These are phyloP conservation scores for Ceriops decandra DNA, from an alignment of 345 rosid species.

Conservation along the genomic window DNA sequence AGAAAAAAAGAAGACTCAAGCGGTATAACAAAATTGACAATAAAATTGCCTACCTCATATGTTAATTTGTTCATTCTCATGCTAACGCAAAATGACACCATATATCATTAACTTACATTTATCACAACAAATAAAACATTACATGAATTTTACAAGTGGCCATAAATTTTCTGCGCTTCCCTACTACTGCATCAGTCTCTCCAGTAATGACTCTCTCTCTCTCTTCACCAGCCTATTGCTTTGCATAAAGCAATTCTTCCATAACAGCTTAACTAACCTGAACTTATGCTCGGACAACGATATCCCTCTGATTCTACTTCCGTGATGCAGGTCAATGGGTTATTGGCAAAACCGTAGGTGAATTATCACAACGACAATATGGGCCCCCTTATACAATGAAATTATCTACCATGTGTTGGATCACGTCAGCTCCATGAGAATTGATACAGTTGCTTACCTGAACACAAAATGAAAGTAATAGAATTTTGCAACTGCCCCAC, in stretches of 20 bases:
- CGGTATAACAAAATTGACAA: neutral
- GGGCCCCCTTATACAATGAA: constrained; percentile 35
- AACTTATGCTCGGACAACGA: neutral
- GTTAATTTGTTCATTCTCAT: neutral
- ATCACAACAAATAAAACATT: neutral
- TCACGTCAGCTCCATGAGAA: constrained; percentile 76
- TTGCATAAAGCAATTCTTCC: too few relatives aligned
- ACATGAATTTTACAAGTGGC: neutral
- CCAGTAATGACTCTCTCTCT: neutral
- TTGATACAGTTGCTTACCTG: constrained; percentile 62
- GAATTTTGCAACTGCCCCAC: neutral
- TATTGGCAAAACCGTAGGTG: constrained; percentile 1
- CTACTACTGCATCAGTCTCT: neutral
- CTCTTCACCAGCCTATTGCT: neutral
- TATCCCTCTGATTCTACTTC: neutral
- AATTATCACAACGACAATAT: neutral
- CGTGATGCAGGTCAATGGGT: constrained; percentile 4
- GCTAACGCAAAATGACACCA: neutral
- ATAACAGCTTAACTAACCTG: neutral
- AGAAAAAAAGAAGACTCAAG: too few relatives aligned
- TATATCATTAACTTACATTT: too few relatives aligned
- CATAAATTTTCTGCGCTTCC: neutral
- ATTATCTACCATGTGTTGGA: constrained; percentile 77
- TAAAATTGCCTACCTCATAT: neutral
- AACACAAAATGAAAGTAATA: neutral